A percentile compares a stretch with the other conserved stretches of the same genome.
Evolutionary conservation across 179 eudicot species (phyloP).

Genomic region (Silene vulgaris): DNA sequence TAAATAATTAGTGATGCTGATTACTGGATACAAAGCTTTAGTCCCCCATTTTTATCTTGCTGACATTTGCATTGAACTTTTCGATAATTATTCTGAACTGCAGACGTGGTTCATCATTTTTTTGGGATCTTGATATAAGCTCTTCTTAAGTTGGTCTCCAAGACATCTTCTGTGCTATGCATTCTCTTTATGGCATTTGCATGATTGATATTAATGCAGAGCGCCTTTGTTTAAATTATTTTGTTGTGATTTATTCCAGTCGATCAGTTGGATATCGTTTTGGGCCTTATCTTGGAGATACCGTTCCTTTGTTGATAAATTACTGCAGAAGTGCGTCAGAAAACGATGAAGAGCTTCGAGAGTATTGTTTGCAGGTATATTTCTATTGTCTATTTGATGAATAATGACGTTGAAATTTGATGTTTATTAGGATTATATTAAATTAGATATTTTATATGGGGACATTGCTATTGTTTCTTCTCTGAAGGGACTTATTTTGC

Average conservation of each 20-base stretch:
- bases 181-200: neutral
- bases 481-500: too few relatives aligned
- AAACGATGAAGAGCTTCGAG: conserved; percentile 96
- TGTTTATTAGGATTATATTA: neutral
- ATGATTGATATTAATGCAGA: neutral
- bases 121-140: neutral
- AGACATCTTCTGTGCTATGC: neutral
- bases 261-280: conserved; percentile 98
- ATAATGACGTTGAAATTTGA: neutral
- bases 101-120: neutral
- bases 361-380: conserved; percentile 89
- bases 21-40: neutral
- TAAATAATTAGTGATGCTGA: neutral
- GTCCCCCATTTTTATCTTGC: neutral
- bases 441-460: too few relatives aligned
- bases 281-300: conserved; percentile 91
- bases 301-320: conserved; percentile 67
- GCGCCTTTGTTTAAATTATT: conserved; percentile 3
- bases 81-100: neutral
- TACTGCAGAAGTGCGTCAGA: conserved; percentile 91
- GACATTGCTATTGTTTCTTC: too few relatives aligned
- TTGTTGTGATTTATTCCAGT: conserved; percentile 31
- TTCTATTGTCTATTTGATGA: neutral
- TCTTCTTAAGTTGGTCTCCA: neutral
- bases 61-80: neutral